Conservation (phyloP, 371 early-diverging fungal genomes). For the Apophysomyces sp. region DNA sequence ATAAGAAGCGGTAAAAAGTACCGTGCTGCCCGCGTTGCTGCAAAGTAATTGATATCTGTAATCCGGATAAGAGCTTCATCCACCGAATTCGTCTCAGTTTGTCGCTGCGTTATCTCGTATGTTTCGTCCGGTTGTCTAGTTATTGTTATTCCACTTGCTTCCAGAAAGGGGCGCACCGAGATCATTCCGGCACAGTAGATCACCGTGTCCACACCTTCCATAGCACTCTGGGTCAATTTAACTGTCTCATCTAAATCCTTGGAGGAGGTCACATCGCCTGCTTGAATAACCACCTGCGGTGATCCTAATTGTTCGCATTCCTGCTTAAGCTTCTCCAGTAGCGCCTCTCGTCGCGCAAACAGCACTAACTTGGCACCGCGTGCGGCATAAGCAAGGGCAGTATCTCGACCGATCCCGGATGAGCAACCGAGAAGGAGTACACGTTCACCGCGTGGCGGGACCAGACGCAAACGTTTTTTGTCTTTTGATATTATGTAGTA, state of each 20-base stretch:
- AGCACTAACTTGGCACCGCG: slow-evolving; percentile 70
- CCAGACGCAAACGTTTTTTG: slow-evolving; percentile 6
- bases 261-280: slow-evolving; percentile 39
- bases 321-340: slow-evolving; percentile 49
- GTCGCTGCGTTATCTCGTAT: slow-evolving; percentile 5
- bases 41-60: slow-evolving; percentile 65
- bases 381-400: slow-evolving; percentile 71
- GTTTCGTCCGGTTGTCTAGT: neutral
- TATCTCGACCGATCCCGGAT: slow-evolving; percentile 75
- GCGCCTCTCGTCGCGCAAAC: slow-evolving; percentile 62
- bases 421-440: slow-evolving; percentile 82
- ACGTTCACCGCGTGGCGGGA: slow-evolving; percentile 38
- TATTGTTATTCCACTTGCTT: slow-evolving; percentile 42
- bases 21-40: slow-evolving; percentile 61
- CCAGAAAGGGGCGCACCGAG: slow-evolving; percentile 59
- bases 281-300: slow-evolving; percentile 10
- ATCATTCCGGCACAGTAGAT: slow-evolving; percentile 72
- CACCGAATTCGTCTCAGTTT: slow-evolving; percentile 1
- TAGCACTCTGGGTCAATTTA: slow-evolving; percentile 7
- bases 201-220: slow-evolving; percentile 59
- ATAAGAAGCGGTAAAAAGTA: slow-evolving; percentile 62
- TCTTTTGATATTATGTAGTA: neutral
- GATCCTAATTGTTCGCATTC: slow-evolving; percentile 43
- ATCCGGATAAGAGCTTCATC: slow-evolving; percentile 38
- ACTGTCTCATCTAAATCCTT: slow-evolving; percentile 21